Base-by-base conservation (phyloP, 306 rosid species). In the Quercus variabilis region DNA sequence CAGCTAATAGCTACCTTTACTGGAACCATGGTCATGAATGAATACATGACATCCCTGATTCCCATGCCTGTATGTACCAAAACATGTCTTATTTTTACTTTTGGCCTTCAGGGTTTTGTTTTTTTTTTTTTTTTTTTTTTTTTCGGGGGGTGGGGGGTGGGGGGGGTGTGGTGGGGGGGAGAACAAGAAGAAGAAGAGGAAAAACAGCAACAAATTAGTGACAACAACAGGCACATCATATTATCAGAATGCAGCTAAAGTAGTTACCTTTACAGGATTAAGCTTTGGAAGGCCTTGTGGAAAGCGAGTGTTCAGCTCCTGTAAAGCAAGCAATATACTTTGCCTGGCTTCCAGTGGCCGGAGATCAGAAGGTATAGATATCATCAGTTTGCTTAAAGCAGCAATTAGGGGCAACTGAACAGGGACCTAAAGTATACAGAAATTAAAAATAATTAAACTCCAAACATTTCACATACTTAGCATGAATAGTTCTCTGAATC, bases 301-400 rank as follows among this genome's bases (percentile, higher is more conserved):
- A 80, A 89, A 95, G 67, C 99, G 99, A 76, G 83, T 89, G 76
- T 84, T 87, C 74, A 92, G 88, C 87, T 92, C 98, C 90, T 95
- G 96, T 68, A 92, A 89, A 75, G 97, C 99, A 74, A 92, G 98
- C 79, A 93, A 87, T 85, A 90, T 91, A 78, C 93, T 95, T 85
- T 93, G 98, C 90, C 99, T 90, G 5, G 96, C 98, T 84, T 95
- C 99, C 88, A 92, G 83, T 4, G 98, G 97, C 65, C 99, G 92
- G 21, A 95, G 91, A 92, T 95, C 98, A 74, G 97, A 82, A 84
- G 99, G 99, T 76, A 95, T 84, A 52, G 85, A 81, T 76, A 93
- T 81, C 85, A 95, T 88, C 71, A 95, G 88, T 87, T 92, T 93
- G 90, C 99, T 89, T 63, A 95, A 89, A 63, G 94, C 85, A 81